phyloP scores from a whole-genome alignment of 768 basidiomycete genomes.

The Megacollybia marginata region DNA sequence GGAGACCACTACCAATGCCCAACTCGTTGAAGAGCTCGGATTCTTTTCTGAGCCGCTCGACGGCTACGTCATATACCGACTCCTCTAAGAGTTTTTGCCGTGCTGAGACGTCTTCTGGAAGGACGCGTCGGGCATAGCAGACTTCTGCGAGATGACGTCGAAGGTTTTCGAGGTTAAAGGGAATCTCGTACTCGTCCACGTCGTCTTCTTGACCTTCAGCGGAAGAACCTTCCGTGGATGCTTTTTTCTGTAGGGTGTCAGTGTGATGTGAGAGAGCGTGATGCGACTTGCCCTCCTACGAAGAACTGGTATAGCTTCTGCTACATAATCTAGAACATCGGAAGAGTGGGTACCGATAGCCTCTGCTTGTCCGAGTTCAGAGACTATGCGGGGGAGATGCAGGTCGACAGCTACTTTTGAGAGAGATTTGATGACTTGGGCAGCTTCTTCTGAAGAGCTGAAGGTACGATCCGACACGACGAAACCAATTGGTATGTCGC shows the following conservation, averaged over 20 bases:
- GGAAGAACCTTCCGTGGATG: background rate
- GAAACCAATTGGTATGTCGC: conserved; percentile 39
- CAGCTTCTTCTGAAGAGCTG: conserved; percentile 46
- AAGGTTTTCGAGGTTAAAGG: conserved; percentile 70
- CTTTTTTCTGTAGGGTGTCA: conserved; percentile 7
- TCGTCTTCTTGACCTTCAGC: conserved; percentile 12
- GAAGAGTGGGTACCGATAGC: conserved; percentile 28
- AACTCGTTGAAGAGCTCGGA: conserved; percentile 48
- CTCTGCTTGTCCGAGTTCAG: conserved; percentile 50
- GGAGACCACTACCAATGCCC: conserved; percentile 42
- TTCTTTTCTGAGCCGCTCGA: conserved; percentile 61
- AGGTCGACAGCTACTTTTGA: conserved; percentile 55
- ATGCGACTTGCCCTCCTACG: conserved; percentile 29
- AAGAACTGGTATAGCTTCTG: conserved; percentile 56
- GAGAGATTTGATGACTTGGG: conserved; percentile 45
- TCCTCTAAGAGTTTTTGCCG: conserved; percentile 82
- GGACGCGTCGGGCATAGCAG: conserved; percentile 52
- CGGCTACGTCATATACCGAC: conserved; percentile 79
- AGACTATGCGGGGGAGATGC: conserved; percentile 40
- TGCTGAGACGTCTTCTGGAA: conserved; percentile 58
- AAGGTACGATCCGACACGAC: conserved; percentile 56
- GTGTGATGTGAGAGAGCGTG: background rate
- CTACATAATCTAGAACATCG: conserved; percentile 44
- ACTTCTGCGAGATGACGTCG: conserved; percentile 62
- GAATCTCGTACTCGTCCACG: conserved; percentile 34